Base-by-base conservation (phyloP, 495 filamentous ascomycete genomes). In the Astrothelium subdiscretum region DNA sequence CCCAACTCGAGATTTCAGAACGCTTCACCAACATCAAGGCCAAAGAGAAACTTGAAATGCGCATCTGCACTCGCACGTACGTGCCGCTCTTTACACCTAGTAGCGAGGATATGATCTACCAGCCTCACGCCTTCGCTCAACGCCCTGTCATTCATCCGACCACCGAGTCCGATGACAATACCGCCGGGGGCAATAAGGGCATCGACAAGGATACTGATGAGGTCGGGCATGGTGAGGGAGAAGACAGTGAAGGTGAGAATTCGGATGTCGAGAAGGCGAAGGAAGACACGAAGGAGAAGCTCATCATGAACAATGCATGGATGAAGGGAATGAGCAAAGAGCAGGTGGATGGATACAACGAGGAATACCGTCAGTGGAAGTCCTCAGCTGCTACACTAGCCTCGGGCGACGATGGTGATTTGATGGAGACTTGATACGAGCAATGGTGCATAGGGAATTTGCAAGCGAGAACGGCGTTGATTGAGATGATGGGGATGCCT, bases 61-160 rank as follows among this genome's bases (percentile, higher is more conserved):
- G 87, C 24, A 89, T 96, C 70, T 89, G 85, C 67, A 85, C 92
- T 43, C 88, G 89, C 68, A 89, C 84, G 59, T 94, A 89, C 71
- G 86, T 88, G 65, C 85, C 92, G 65, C 78, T 90, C 26, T 96
- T 89, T 76, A 83, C 87, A 65, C 83, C 85, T 11, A 77, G 79
- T 12, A 92, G 87, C 38, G 73, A 76, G 62, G 85, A 87, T 65
- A 83, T 79, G 74, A 82, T 80, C 70, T 79, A 77, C 69, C 78
- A 66, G 18, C 31, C n/a, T 32, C 60, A 44, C 22, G 24, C 48
- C 48, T 29, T 29, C 48, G 22, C 20, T 29, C 48, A 5, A 0
- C 48, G 48, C 3, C 48, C 48, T 20, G 20, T 20, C 48, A 29
- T 54, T 26, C 48, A 54, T 54, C 48, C 48, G 8, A 54, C 48